Base-by-base conservation (phyloP, 164 flowering plant genomes). In the Brasenia schreberi region DNA sequence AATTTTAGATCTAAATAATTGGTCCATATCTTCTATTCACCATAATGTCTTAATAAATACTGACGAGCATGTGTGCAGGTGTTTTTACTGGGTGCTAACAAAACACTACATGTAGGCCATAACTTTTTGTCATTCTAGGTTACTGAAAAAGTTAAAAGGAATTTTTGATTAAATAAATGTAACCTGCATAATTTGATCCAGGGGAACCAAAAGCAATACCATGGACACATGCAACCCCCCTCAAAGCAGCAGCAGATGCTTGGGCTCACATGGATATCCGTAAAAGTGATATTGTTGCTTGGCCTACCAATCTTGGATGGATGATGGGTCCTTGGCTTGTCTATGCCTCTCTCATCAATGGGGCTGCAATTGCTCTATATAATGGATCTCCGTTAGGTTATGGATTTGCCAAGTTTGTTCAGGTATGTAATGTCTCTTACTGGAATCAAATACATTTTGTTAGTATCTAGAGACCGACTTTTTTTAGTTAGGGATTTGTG, bases 291-390 rank as follows among this genome's bases (percentile, higher is more conserved):
- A 71, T 85, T 74, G 87, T 91, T 76, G 80, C 87, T 70, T 94
- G 99, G 99, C 99, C 99, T 10, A 87, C 99, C 53, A 94, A 91
- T 80, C 93, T 94, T 67, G 99, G 99, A 27, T 94, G 99, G 99
- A 94, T 91, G 96, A 94, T 91, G 97, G 99, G 99, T 59, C 99
- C 97, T 66, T 91, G 97, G 99, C 81, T 94, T 64, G 93, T 94
- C 69, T 94, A 87, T 82, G 97, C 97, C 58, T 77, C 95, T 63
- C 72, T 94, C 62, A 67, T 94, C 63, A 94, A 94, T 81, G 89
- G 95, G 42, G 97, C 99, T 68, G 80, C 95, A 62, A 84, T 94
- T 70, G 99, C 97, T 59, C 73, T 94, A 61, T 94, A 86, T 73
- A 86, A 91, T 87, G 99, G 99, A 68, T 85, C 97, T 43, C 97